Base-by-base conservation (phyloP, 352 stramenopile genomes). In the Phytophthora palmivora region DNA sequence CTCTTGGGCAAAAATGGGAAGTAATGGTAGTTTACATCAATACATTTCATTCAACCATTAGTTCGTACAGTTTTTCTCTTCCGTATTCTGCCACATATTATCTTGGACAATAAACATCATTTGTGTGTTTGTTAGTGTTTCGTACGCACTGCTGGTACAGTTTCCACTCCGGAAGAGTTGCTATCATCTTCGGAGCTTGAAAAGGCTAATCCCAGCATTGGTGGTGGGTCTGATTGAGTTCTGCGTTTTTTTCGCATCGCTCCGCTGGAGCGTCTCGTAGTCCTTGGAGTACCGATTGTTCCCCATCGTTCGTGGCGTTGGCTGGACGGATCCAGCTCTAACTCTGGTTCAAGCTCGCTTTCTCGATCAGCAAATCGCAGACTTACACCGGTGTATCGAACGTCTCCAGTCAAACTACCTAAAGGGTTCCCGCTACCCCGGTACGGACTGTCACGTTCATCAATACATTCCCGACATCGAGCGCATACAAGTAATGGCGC, bases 381-480 rank as follows among this genome's bases (percentile, higher is more conserved):
- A 44, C 62, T 72, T 3, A 72, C 47, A 4, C 67, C 67, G 6
- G 62, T 72, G 24, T 76, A 76, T 1, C 62, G 57, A 3, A 63
- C 42, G 21, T 70, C 67, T 1, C 42, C 67, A 4, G 26, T 14
- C 9, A n/a, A 28, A 8, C 47, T 58, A n/a, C 53, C 54, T 0
- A 34, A 2, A 21, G 21, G 47, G 11, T 64, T 68, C 10, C 30
- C 57, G 16, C 56, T 60, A 6, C 53, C 49, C 5, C 53, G 58
- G 39, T 58, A 12, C 8, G 44, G 33, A 12, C 21, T 61, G 11
- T 50, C 61, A 0, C 48, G 63, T 8, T 65, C 63, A 24, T 73
- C 62, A 16, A 78, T 76, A 10, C 66, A 79, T 33, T 79, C 70
- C 0, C 60, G 53, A 46, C 70, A 79, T 11, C 70, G 70, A 12